Evolutionary conservation across 768 basidiomycete species (phyloP), one percentile per base, ranked within the genome.

Genomic region (Pleurotus citrinopileatus): DNA sequence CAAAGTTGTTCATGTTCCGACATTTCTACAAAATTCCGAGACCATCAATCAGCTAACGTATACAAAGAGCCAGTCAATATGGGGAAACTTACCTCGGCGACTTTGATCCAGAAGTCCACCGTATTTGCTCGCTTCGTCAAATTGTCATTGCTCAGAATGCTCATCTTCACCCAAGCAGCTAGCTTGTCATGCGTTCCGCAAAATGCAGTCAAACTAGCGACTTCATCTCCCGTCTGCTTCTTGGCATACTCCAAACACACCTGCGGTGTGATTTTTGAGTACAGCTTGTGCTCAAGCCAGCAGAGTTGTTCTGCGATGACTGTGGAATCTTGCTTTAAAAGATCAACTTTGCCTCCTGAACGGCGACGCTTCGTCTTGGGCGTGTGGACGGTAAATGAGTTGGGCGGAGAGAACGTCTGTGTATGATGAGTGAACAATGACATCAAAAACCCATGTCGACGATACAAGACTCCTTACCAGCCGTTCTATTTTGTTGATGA

Each of bases 291-390:
- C 65, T 95, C 91, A 57, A 84, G 73, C 42, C 94, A 70, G n/a
- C 87, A 84, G 40, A 96, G 73, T 61, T 95, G 92, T 38, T 92
- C 83, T 0, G 92, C 92, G 28, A 96, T 62, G 53, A 87, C 82
- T 19, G 77, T 63, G 1, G 90, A 77, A 59, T 89, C 84, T 55
- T 89, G 73, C 59, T 82, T 80, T 10, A 82, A 64, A 15, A 94
- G 66, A 46, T 89, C 87, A 59, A 81, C 76, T 63, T 77, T 83
- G 54, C 78, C 75, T 3, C 73, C 63, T 60, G 74, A 70, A 59
- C 77, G 80, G 57, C 74, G 71, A 36, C 74, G 58, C 55, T 71
- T 73, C 59, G 65, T 66, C 20, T 65, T 69, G 17, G 66, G 65
- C 48, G 57, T 42, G 61, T 61, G 45, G 56, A 65, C 53, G 55